Conservation (phyloP, 2,329 filamentous ascomycete genomes). For the Talaromyces verruculosus region DNA sequence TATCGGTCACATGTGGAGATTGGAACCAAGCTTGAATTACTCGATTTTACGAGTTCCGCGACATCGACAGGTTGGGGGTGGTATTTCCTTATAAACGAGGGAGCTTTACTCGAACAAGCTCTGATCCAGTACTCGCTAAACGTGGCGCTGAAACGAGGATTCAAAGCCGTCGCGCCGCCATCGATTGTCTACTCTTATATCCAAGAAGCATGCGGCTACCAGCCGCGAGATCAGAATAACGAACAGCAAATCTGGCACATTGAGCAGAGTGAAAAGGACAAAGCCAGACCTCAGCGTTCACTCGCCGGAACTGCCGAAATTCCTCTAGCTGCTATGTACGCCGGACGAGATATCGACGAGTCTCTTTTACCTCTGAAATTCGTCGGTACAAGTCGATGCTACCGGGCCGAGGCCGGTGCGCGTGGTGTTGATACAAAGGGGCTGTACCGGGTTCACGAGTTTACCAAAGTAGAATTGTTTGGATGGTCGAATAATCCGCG, state of each 20-base stretch:
- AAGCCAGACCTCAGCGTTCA: slow-evolving; percentile 66
- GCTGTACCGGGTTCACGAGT: slow-evolving; percentile 95
- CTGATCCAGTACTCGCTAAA: slow-evolving; percentile 81
- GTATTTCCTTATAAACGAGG: slow-evolving; percentile 94
- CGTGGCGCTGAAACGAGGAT: slow-evolving; percentile 70
- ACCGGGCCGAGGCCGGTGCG: slow-evolving; percentile 89
- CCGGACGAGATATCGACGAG: slow-evolving; percentile 66
- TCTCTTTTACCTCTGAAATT: slow-evolving; percentile 71
- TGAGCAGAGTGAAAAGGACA: slow-evolving; percentile 64
- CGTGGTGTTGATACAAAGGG: slow-evolving; percentile 89
- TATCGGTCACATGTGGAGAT: slow-evolving; percentile 79
- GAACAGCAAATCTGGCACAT: slow-evolving; percentile 91
- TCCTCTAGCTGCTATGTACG: slow-evolving; percentile 86
- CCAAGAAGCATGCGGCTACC: slow-evolving; percentile 87
- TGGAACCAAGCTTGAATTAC: slow-evolving; percentile 77
- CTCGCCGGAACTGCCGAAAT: slow-evolving; percentile 93
- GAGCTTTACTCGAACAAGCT: slow-evolving; percentile 89
- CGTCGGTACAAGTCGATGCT: slow-evolving; percentile 87
- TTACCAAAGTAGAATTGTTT: slow-evolving; percentile 98
- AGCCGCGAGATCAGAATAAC: slow-evolving; percentile 83
- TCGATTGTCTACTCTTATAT: slow-evolving; percentile 92
- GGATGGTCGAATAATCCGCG: slow-evolving; percentile 71
- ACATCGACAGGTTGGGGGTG: slow-evolving; percentile 93
- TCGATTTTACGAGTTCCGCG: slow-evolving; percentile 82
- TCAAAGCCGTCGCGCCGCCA: slow-evolving; percentile 78